Percentiles rank a stretch among this genome's conserved stretches.
phyloP scores from a whole-genome alignment of 495 filamentous ascomycete species.

The Talaromyces thailandensis region DNA sequence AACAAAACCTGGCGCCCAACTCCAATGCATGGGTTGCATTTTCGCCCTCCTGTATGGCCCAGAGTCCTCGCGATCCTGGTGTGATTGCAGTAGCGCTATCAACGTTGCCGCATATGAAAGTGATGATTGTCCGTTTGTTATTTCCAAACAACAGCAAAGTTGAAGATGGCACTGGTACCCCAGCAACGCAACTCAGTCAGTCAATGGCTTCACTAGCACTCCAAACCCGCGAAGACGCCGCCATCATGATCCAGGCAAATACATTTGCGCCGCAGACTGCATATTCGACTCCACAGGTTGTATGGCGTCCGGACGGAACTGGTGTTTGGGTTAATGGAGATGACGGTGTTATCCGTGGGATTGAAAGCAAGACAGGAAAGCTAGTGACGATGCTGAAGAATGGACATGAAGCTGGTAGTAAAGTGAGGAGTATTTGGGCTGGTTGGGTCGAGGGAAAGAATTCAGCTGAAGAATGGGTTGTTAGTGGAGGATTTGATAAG shows the following conservation, averaged over 20 bases:
- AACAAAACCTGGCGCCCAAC: constrained; percentile 55
- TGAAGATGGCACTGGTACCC: not conserved
- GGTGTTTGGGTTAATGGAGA: constrained; percentile 66
- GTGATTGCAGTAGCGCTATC: constrained; percentile 56
- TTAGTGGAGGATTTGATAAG: constrained; percentile 65
- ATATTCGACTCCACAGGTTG: constrained; percentile 57
- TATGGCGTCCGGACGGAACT: constrained; percentile 55
- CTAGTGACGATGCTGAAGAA: constrained; percentile 38
- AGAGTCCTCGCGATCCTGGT: constrained; percentile 44
- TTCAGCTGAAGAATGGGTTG: constrained; percentile 42
- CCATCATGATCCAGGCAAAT: constrained; percentile 48
- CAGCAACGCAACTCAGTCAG: constrained; percentile 39
- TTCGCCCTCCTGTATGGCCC: constrained; percentile 48
- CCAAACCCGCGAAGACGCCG: constrained; percentile 49
- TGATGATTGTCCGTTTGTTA: constrained; percentile 53
- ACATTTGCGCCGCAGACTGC: constrained; percentile 59
- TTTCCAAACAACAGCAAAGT: constrained; percentile 27
- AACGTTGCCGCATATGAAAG: constrained; percentile 54
- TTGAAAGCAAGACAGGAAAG: constrained; percentile 55
- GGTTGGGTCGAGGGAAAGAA: constrained; percentile 36
- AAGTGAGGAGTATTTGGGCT: constrained; percentile 58
- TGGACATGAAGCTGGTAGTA: constrained; percentile 50
- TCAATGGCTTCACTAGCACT: constrained; percentile 36
- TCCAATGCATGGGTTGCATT: constrained; percentile 59
- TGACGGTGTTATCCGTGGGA: constrained; percentile 55